Evolutionary conservation across 306 rosid species (phyloP).

Genomic region (Morella rubra): DNA sequence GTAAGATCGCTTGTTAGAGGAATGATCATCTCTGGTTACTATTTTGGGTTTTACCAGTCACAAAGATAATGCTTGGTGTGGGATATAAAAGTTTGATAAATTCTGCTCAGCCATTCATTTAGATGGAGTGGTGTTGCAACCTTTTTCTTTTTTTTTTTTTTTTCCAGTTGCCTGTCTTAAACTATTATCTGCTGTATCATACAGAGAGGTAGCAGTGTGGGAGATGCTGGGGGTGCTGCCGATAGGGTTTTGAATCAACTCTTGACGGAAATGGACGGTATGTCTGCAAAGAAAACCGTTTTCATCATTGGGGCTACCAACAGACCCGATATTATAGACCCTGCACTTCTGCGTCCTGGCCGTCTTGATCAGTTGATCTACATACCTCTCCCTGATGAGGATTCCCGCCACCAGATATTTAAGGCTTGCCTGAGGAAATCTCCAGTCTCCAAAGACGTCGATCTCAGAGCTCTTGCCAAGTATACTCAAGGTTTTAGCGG

Average conservation of each 20-base stretch:
- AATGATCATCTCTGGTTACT: neutral
- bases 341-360: constrained; percentile 96
- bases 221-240: constrained; percentile 99
- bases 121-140: neutral
- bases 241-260: constrained; percentile 96
- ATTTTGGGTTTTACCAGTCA: constrained; percentile 4
- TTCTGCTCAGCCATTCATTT: neutral
- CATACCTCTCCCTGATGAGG: constrained; percentile 97
- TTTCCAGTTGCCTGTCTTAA: neutral
- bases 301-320: constrained; percentile 97
- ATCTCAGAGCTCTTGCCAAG: constrained; percentile 89
- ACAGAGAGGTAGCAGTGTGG: constrained; percentile 95
- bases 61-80: neutral
- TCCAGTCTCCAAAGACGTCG: constrained; percentile 85
- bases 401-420: constrained; percentile 80
- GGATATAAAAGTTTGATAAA: neutral
- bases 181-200: constrained; percentile 17
- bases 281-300: constrained; percentile 96
- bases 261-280: constrained; percentile 97
- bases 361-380: constrained; percentile 97
- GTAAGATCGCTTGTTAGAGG: constrained; percentile 34
- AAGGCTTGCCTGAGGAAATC: constrained; percentile 95
- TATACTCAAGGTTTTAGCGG: constrained; percentile 98
- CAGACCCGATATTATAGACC: constrained; percentile 94
- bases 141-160: neutral